Conservation (phyloP, 805 yeast species). For the Cyberlindnera xishuangbannaensis region DNA sequence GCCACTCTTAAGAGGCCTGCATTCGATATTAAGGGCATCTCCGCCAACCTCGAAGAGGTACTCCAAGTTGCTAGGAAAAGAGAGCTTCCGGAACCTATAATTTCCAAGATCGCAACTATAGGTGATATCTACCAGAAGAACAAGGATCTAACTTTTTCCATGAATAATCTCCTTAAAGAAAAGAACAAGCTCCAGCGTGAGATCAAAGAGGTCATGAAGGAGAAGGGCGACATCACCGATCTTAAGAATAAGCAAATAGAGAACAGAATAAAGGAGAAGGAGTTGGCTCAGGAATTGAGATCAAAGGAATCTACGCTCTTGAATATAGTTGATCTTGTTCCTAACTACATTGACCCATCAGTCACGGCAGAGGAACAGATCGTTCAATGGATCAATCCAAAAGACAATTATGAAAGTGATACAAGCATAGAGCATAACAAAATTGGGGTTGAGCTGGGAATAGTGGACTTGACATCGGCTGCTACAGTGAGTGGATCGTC, state of each 20-base stretch:
- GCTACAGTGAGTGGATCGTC: slow-evolving; percentile 72
- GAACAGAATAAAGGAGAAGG: slow-evolving; percentile 21
- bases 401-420: slow-evolving; percentile 22
- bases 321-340: slow-evolving; percentile 45
- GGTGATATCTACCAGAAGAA: slow-evolving; percentile 23
- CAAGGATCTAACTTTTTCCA: slow-evolving; percentile 15
- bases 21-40: slow-evolving; percentile 30
- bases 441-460: slow-evolving; percentile 61
- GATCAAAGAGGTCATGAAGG: slow-evolving; percentile 22
- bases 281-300: slow-evolving; percentile 13
- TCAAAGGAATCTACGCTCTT: slow-evolving; percentile 33
- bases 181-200: slow-evolving; percentile 26
- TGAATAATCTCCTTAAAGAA: slow-evolving; percentile 26
- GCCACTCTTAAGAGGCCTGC: slow-evolving; percentile 26
- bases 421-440: slow-evolving; percentile 51
- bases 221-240: slow-evolving; percentile 10
- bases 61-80: slow-evolving; percentile 29
- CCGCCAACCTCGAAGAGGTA: slow-evolving; percentile 25
- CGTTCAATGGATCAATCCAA: slow-evolving; percentile 47
- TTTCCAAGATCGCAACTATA: slow-evolving; percentile 25
- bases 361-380: slow-evolving; percentile 41
- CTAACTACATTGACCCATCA: slow-evolving; percentile 50
- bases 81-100: slow-evolving; percentile 16
- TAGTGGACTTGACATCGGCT: slow-evolving; percentile 69
- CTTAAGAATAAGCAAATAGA: slow-evolving; percentile 13